These are phyloP conservation scores for Naganishia kalamii DNA, from an alignment of 768 basidiomycete species.

Conservation along the genomic window DNA sequence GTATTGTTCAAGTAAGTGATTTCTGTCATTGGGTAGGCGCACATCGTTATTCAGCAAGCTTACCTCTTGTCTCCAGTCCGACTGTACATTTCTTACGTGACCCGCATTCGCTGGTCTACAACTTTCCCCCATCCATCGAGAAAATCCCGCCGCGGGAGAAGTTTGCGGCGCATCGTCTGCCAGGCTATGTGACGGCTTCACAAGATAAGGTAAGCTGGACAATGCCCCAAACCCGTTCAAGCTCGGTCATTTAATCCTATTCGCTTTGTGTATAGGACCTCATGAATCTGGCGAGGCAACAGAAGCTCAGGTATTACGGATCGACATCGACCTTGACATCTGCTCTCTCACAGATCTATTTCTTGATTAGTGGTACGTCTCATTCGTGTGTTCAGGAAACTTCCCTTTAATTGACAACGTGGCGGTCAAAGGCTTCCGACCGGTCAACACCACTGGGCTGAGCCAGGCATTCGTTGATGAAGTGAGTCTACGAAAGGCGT, in stretches of 20 bases:
- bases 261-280: no score
- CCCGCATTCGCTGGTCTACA: slow-evolving; percentile 75
- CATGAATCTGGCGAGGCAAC: slow-evolving; percentile 55
- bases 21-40: slow-evolving; percentile 8
- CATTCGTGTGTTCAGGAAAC: neutral
- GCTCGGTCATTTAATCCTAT: neutral
- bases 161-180: slow-evolving; percentile 75
- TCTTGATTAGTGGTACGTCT: slow-evolving; percentile 62
- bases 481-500: slow-evolving; percentile 47
- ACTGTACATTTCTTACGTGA: slow-evolving; percentile 86
- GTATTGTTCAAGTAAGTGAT: slow-evolving; percentile 66
- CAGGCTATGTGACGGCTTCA: slow-evolving; percentile 70
- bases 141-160: slow-evolving; percentile 67
- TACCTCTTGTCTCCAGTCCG: slow-evolving; percentile 53
- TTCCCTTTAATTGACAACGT: slow-evolving; percentile 1
- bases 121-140: slow-evolving; percentile 69
- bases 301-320: slow-evolving; percentile 64
- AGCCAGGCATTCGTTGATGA: slow-evolving; percentile 58
- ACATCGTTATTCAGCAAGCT: neutral
- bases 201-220: slow-evolving; percentile 51
- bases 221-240: slow-evolving; percentile 49
- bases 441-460: slow-evolving; percentile 58
- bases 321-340: slow-evolving; percentile 85
- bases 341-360: slow-evolving; percentile 79
- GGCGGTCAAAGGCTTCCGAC: slow-evolving; percentile 49